These are phyloP conservation scores for Elsinoe necatrix DNA, from an alignment of 2,329 filamentous ascomycete species.

Conservation along the genomic window DNA sequence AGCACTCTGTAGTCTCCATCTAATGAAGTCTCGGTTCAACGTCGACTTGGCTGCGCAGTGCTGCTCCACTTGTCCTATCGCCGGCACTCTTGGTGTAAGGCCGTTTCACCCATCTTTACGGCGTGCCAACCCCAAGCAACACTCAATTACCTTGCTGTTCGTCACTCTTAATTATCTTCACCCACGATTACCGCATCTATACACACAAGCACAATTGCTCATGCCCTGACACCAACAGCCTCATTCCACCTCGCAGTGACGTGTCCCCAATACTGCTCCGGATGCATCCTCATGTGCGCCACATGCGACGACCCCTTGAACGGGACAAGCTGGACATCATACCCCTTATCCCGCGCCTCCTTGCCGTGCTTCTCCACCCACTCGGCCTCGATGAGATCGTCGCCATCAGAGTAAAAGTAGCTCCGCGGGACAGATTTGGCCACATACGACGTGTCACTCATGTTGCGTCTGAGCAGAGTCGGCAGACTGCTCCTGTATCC, in stretches of 20 bases:
- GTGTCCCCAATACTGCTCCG: conserved; percentile 44
- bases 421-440: conserved; percentile 37
- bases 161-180: too few relatives aligned
- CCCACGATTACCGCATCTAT: too few relatives aligned
- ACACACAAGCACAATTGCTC: not conserved
- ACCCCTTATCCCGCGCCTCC: conserved; percentile 35
- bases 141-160: too few relatives aligned
- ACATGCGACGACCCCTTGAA: conserved; percentile 46
- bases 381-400: conserved; percentile 39
- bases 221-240: not conserved
- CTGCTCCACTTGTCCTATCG: too few relatives aligned
- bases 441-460: conserved; percentile 31
- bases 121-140: too few relatives aligned
- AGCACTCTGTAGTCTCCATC: too few relatives aligned
- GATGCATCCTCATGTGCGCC: conserved; percentile 41
- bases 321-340: conserved; percentile 37
- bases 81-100: too few relatives aligned
- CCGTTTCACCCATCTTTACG: too few relatives aligned
- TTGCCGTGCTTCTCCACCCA: conserved; percentile 44
- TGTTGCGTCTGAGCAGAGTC: conserved; percentile 30
- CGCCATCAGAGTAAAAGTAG: conserved; percentile 47
- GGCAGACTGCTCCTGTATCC: conserved; percentile 20
- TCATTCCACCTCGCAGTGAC: conserved; percentile 42
- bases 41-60: too few relatives aligned
- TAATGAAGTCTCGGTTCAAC: too few relatives aligned